Base-by-base conservation (phyloP, 2,329 filamentous ascomycete genomes). In the Epichloe aotearoae region DNA sequence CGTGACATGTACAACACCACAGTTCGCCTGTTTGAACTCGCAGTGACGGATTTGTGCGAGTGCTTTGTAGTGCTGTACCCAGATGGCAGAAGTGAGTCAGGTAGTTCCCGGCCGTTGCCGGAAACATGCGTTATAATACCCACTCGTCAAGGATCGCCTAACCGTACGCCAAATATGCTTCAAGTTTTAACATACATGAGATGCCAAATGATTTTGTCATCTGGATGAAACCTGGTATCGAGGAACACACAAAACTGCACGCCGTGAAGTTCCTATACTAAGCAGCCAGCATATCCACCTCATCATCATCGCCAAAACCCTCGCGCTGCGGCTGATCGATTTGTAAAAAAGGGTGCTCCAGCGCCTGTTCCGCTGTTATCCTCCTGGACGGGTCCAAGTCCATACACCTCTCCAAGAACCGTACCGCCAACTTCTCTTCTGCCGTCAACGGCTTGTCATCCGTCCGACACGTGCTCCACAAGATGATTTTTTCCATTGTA, bases 381-480 rank as follows among this genome's bases (percentile, higher is more conserved):
- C 88, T 73, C 64, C 78, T 82, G 26, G 71, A 71, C 0, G 88
- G 86, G 61, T 94, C 86, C 46, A 90, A 71, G 51, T 93, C 86
- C 64, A 94, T 76, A 58, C 86, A 87, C 17, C 77, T 69, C 47
- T 79, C 74, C 53, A 94, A 66, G 61, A 94, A 93, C 41, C 78
- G 73, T 0, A 91, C 74, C 0, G 87, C 87, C 53, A 85, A 71
- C 59, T 78, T 80, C 69, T 93, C 88, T 23, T 88, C 84, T 0
- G 73, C 68, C 0, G 73, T 76, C 39, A 93, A 65, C 2, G 72
- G 69, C 50, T 73, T 73, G 5, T 72, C 69, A 20, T 81, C 77
- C 51, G 80, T 82, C 20, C 88, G 80, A 53, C 86, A 87, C 26
- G 88, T 95, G 61, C 88, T 93, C 93, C 93, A 98, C 46, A 95